Evolutionary conservation across 2,329 filamentous ascomycete genomes (phyloP).

Genomic region (Cercospora sesami): DNA sequence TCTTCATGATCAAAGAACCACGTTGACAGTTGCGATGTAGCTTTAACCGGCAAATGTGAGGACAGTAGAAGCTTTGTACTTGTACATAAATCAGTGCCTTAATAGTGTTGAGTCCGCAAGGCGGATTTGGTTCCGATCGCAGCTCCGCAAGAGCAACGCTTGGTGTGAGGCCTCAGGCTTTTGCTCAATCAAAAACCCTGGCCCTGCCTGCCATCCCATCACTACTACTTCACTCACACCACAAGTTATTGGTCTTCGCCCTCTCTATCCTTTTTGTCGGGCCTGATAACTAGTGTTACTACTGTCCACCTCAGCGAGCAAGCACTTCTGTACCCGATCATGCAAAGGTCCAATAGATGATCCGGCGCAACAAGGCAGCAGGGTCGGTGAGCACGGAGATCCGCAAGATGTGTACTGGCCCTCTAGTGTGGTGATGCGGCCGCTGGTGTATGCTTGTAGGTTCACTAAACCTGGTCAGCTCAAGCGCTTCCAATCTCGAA

Average conservation of each 20-base stretch:
- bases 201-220: background rate
- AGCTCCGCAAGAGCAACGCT: background rate
- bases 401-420: background rate
- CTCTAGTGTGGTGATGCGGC: background rate
- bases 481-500: background rate
- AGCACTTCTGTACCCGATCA: background rate
- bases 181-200: background rate
- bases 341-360: background rate
- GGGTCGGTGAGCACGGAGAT: background rate
- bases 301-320: background rate
- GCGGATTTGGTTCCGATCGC: background rate
- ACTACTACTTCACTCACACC: background rate
- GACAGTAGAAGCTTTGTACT: background rate
- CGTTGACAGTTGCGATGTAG: background rate
- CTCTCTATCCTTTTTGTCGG: background rate
- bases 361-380: background rate
- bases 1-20: no score
- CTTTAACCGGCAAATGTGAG: background rate
- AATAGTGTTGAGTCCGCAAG: background rate
- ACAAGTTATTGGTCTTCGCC: background rate
- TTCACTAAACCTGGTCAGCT: background rate
- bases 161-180: background rate
- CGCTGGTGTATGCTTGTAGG: background rate
- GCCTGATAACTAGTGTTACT: background rate
- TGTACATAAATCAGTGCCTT: background rate